phyloP scores from a whole-genome alignment of 257 asterid species.

The Mentha longifolia region DNA sequence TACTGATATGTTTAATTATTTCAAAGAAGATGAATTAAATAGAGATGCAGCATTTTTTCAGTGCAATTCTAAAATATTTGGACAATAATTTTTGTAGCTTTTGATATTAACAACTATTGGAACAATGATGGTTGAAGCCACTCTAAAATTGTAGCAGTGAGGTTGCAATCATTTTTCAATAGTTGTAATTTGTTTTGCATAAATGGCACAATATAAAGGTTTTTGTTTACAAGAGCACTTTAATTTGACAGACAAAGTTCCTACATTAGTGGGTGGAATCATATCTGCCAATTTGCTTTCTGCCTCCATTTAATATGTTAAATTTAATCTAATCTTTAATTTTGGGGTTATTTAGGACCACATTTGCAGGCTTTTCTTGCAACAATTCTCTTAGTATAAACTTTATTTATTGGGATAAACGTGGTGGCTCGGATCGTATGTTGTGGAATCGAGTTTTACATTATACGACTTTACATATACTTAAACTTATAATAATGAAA shows the following conservation, averaged over 20 bases:
- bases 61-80: neutral
- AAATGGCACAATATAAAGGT: slow-evolving; percentile 17
- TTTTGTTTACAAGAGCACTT: slow-evolving; percentile 18
- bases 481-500: no score
- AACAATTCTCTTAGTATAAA: slow-evolving; percentile 2
- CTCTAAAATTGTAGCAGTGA: slow-evolving; percentile 26
- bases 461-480: no score
- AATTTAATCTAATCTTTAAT: slow-evolving; percentile 9
- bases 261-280: slow-evolving; percentile 49
- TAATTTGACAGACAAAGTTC: slow-evolving; percentile 35
- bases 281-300: slow-evolving; percentile 33
- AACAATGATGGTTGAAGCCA: slow-evolving; percentile 40
- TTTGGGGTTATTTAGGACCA: slow-evolving; percentile 37
- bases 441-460: neutral
- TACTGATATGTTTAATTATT: no score
- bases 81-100: neutral
- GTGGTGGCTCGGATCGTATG: neutral
- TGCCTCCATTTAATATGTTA: slow-evolving; percentile 29
- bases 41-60: neutral
- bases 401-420: neutral
- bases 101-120: slow-evolving; percentile 25
- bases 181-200: slow-evolving; percentile 32
- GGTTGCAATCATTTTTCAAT: slow-evolving; percentile 47
- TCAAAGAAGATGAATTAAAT: neutral
- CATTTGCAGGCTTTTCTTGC: slow-evolving; percentile 36